Conservation (phyloP, 1,284 basidiomycete species). For the Cutaneotrichosporon dermatis region DNA sequence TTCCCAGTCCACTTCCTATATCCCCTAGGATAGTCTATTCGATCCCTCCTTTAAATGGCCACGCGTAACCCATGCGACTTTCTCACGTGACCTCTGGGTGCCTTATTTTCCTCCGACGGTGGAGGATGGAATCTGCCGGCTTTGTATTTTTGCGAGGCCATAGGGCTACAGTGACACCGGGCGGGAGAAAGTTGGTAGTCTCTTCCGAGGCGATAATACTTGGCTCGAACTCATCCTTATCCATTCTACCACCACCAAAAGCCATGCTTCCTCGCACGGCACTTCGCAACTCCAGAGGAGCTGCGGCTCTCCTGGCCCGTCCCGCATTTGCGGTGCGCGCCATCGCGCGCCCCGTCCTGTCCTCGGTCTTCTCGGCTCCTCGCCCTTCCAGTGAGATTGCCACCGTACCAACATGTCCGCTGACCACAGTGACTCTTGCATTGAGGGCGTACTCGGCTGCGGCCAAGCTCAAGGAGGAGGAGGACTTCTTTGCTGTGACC, state of each 20-base stretch:
- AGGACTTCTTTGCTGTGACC: constrained; percentile 7
- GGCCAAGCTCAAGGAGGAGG: constrained; percentile 20
- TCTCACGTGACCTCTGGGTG: too few species aligned
- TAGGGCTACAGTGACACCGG: too few species aligned
- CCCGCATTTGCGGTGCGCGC: not conserved
- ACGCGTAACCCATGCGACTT: too few species aligned
- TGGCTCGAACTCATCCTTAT: too few species aligned
- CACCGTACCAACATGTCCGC: not conserved
- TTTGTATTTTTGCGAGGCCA: too few species aligned
- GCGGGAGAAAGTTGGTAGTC: too few species aligned
- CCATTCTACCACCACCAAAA: not conserved
- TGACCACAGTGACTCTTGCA: constrained; percentile 1
- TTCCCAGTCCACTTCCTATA: too few species aligned
- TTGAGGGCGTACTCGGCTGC: constrained; percentile 16
- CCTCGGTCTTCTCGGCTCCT: not conserved
- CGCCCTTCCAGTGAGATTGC: not conserved
- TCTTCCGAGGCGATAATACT: too few species aligned
- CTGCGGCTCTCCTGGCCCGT: not conserved
- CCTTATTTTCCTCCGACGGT: too few species aligned
- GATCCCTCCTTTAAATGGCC: too few species aligned
- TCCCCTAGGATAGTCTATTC: too few species aligned
- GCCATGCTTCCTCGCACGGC: constrained; percentile 7
- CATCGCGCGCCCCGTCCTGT: not conserved
- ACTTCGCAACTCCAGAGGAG: constrained; percentile 5
- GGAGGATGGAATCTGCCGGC: too few species aligned